phyloP scores from a whole-genome alignment of 1,284 basidiomycete species.

The Mycocalia duriaeana region DNA sequence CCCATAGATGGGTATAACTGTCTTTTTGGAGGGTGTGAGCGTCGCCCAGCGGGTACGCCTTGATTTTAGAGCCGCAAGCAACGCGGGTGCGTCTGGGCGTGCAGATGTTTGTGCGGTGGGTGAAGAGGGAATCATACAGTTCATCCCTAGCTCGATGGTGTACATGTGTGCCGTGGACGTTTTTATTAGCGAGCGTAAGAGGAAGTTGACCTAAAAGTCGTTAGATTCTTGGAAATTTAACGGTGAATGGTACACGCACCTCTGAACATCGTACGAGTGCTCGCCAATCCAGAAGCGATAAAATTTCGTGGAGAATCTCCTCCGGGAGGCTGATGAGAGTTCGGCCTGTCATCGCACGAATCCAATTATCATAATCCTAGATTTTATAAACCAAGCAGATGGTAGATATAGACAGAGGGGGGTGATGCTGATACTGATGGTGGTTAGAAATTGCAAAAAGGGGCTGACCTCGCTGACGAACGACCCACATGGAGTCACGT shows the following conservation, averaged over 20 bases:
- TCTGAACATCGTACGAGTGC: constrained; percentile 8
- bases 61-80: not conserved
- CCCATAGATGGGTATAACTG: constrained; percentile 30
- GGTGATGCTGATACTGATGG: too few relatives aligned
- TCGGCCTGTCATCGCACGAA: too few relatives aligned
- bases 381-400: too few relatives aligned
- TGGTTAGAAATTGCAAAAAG: too few relatives aligned
- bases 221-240: not conserved
- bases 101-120: not conserved
- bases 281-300: constrained; percentile 2
- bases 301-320: constrained; percentile 8
- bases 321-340: too few relatives aligned
- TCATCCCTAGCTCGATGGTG: not conserved
- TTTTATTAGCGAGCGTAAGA: not conserved
- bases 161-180: not conserved
- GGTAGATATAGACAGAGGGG: too few relatives aligned
- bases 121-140: not conserved
- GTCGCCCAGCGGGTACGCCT: not conserved
- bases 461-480: too few relatives aligned
- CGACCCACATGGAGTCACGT: too few relatives aligned
- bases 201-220: not conserved
- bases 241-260: constrained; percentile 1
- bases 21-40: constrained; percentile 2
- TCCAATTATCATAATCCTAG: too few relatives aligned
- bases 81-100: too few relatives aligned